Evolutionary conservation across 306 rosid genomes (phyloP), one percentile per base, ranked within the genome.

Genomic region (Arachis hypogaea): DNA sequence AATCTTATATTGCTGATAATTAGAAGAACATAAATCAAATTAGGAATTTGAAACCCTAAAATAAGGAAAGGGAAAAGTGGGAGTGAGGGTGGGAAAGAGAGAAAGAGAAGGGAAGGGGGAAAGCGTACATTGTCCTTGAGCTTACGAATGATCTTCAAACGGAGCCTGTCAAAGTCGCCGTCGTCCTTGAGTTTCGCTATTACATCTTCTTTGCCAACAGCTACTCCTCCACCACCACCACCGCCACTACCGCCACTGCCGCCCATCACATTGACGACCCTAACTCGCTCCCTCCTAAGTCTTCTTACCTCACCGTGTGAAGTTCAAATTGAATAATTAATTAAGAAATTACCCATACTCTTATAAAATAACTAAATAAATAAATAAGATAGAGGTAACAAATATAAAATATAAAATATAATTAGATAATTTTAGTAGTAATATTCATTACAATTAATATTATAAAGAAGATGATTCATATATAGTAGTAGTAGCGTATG

Each of bases 131-230:
- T 83, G 68, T 88, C 86, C 72, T 86, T 95, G 68, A 92, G 88
- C 78, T 95, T 87, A 36, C 94, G 99, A 68, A 90, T 82, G 86
- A 87, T 86, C 68, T 85, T 95, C 64, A 86, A 88, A 66, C 99
- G 99, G 64, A 95, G 97, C 44, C 73, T 73, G 64, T 95, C 98
- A 56, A 95, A 95, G 82, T 95, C 98, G n/a, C 97, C 98, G 18
- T 88, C 98, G 73, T 95, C 98, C 61, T 95, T 95, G 42, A 95
- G 90, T 79, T 88, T 92, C 5, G 84, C 79, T 0, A 87, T 70
- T n/a, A 92, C 97, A n/a, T 88, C 97, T 60, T 92, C 96, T 77
- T 88, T 87, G 81, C 69, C 79, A 11, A 86, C 78, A 7, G 43
- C 28, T n/a, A 40, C 46, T 42, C 16, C 58, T 12, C 58, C 28